These are phyloP conservation scores for Acanthamoeba sp. DNA, from an alignment of 208 protist species.

Conservation along the genomic window DNA sequence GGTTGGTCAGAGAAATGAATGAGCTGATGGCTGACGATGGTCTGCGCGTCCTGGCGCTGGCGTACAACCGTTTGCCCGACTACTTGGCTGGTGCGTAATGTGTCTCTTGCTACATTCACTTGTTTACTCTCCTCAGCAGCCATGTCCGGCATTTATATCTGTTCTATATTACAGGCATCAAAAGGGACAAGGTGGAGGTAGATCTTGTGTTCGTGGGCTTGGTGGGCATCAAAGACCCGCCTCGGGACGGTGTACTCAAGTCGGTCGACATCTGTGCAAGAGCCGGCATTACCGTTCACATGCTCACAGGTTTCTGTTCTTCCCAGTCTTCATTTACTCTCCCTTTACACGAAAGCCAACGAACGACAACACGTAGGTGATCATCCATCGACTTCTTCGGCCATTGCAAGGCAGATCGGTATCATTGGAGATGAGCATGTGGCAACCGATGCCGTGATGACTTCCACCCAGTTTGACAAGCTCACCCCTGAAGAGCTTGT, in stretches of 20 bases:
- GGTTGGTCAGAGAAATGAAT: slow-evolving; percentile 12
- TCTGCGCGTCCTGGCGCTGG: slow-evolving; percentile 80
- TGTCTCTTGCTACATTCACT: background rate
- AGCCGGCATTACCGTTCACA: slow-evolving; percentile 60
- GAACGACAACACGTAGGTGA: slow-evolving; percentile 85
- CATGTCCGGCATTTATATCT: background rate
- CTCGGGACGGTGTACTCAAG: slow-evolving; percentile 92
- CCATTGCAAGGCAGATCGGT: slow-evolving; percentile 93
- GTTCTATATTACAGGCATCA: background rate
- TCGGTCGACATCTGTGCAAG: slow-evolving; percentile 88
- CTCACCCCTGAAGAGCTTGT: slow-evolving; percentile 69
- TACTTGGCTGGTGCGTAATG: background rate
- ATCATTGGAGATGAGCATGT: slow-evolving; percentile 84
- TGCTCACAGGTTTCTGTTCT: slow-evolving; percentile 61
- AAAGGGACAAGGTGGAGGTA: slow-evolving; percentile 90
- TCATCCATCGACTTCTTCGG: slow-evolving; percentile 92
- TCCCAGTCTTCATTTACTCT: background rate
- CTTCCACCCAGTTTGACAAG: slow-evolving; percentile 74
- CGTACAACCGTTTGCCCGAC: slow-evolving; percentile 61
- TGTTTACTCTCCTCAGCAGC: slow-evolving; percentile 76
- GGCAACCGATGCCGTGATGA: slow-evolving; percentile 52
- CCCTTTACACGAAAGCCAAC: background rate
- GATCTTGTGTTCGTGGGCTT: slow-evolving; percentile 94
- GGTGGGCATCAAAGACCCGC: slow-evolving; percentile 96
- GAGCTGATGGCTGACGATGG: slow-evolving; percentile 70